A percentile compares a stretch with the other conserved stretches of the same genome.
Evolutionary conservation across 2,329 filamentous ascomycete genomes (phyloP).

Genomic region (Ophiostoma populinum): DNA sequence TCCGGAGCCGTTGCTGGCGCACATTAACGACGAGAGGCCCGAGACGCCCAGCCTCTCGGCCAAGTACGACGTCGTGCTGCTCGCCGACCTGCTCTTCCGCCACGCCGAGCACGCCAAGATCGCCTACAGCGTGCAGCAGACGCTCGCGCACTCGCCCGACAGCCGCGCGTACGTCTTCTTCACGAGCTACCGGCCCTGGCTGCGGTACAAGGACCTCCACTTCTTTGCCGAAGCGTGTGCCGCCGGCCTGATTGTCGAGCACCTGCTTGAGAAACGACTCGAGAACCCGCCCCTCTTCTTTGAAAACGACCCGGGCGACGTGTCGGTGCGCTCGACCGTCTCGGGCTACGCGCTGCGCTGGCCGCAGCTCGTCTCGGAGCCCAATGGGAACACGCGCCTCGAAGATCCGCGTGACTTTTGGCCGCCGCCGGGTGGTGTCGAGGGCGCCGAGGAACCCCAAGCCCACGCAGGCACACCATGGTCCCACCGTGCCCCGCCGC

Average conservation of each 20-base stretch:
- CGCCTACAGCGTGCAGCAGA: slow-evolving; percentile 51
- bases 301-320: slow-evolving; percentile 72
- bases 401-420: slow-evolving; percentile 8
- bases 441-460: too few species aligned
- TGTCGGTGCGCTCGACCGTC: slow-evolving; percentile 64
- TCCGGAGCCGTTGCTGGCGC: slow-evolving; percentile 36
- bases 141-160: slow-evolving; percentile 36
- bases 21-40: slow-evolving; percentile 23
- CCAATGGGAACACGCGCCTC: neutral
- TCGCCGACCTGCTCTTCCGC: slow-evolving; percentile 82
- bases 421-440: slow-evolving; percentile 7
- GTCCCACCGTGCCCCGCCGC: too few species aligned
- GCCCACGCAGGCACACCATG: too few species aligned
- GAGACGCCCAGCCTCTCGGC: slow-evolving; percentile 4
- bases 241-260: slow-evolving; percentile 57
- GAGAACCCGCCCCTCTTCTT: slow-evolving; percentile 71
- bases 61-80: slow-evolving; percentile 64
- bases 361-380: slow-evolving; percentile 23
- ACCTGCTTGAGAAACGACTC: slow-evolving; percentile 66
- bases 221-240: slow-evolving; percentile 68
- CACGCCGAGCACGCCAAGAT: slow-evolving; percentile 74
- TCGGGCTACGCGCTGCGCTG: slow-evolving; percentile 61
- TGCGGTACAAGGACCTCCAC: slow-evolving; percentile 64
- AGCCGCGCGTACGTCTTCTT: slow-evolving; percentile 76
- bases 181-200: slow-evolving; percentile 84